A percentile compares a stretch with the other conserved stretches of the same genome.
Evolutionary conservation across 2,329 filamentous ascomycete species (phyloP).

Genomic region (Fusarium odoratissimum): DNA sequence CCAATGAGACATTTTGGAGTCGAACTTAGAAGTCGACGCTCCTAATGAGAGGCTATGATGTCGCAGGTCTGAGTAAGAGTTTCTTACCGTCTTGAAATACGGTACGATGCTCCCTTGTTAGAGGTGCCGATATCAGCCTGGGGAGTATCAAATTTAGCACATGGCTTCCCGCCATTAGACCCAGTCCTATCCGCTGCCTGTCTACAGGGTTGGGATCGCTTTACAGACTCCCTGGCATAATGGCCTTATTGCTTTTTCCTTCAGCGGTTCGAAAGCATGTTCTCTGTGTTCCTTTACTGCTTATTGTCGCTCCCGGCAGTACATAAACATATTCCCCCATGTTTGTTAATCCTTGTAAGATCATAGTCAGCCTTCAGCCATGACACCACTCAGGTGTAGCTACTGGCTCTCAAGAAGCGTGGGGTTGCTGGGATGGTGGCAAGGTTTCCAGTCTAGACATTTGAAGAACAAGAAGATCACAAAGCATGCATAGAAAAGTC

Average conservation of each 20-base stretch:
- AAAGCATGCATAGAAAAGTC: conserved; percentile 22
- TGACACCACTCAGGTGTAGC: conserved; percentile 37
- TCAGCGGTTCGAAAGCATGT: conserved; percentile 25
- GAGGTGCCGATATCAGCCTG: conserved; percentile 34
- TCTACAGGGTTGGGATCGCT: conserved; percentile 24
- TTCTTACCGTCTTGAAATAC: conserved; percentile 7
- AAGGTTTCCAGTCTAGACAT: conserved; percentile 33
- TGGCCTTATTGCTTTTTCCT: conserved; percentile 29
- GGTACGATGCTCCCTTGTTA: conserved; percentile 3
- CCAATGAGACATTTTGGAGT: conserved; percentile 31
- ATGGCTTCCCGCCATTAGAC: conserved; percentile 40
- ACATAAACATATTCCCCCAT: conserved; percentile 11
- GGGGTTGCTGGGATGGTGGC: conserved; percentile 43
- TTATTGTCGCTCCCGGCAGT: conserved; percentile 34
- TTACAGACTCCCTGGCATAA: conserved; percentile 31
- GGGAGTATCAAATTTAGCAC: conserved; percentile 37
- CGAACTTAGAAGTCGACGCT: conserved; percentile 23
- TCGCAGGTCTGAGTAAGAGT: conserved; percentile 21
- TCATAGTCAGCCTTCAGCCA: conserved; percentile 35
- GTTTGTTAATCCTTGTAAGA: conserved; percentile 22
- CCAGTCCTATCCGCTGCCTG: conserved; percentile 10
- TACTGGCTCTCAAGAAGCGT: conserved; percentile 41
- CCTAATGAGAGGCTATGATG: conserved; percentile 9
- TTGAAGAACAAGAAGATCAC: conserved; percentile 37
- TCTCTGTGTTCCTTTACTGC: conserved; percentile 21